Evolutionary conservation across 257 asterid species (phyloP).

Genomic region (Petunia secreta): DNA sequence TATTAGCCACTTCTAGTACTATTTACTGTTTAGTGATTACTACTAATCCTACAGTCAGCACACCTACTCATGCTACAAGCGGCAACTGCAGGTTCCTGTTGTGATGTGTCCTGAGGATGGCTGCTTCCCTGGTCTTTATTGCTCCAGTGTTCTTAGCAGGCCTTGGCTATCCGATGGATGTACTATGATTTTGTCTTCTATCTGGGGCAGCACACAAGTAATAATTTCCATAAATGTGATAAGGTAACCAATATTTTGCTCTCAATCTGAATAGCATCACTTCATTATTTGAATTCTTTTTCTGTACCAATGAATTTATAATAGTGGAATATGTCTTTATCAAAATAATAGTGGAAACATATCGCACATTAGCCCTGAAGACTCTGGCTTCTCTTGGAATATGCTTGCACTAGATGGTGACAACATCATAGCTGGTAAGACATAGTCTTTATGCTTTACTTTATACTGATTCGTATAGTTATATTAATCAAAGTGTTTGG

Average conservation of each 20-base stretch:
- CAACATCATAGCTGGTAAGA: constrained; percentile 73
- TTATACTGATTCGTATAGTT: neutral
- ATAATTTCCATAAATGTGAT: constrained; percentile 64
- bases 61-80: constrained; percentile 10
- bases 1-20: neutral
- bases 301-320: constrained; percentile 9
- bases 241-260: constrained; percentile 54
- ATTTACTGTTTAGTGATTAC: neutral
- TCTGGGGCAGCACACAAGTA: constrained; percentile 77
- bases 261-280: constrained; percentile 10
- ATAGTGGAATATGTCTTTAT: neutral
- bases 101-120: constrained; percentile 83
- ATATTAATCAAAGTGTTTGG: neutral
- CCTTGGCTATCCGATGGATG: constrained; percentile 98
- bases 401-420: constrained; percentile 79
- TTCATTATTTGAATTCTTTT: neutral
- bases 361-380: constrained; percentile 65
- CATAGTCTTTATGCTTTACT: neutral
- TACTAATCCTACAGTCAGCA: constrained; percentile 8
- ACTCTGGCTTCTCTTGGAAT: constrained; percentile 73
- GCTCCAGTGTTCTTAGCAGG: constrained; percentile 49
- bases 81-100: constrained; percentile 68
- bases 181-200: constrained; percentile 71
- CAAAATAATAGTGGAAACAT: constrained; percentile 65
- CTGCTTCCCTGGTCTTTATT: constrained; percentile 89